phyloP scores from a whole-genome alignment of 2,329 filamentous ascomycete species.

The Teratosphaeria epicoccoides region DNA sequence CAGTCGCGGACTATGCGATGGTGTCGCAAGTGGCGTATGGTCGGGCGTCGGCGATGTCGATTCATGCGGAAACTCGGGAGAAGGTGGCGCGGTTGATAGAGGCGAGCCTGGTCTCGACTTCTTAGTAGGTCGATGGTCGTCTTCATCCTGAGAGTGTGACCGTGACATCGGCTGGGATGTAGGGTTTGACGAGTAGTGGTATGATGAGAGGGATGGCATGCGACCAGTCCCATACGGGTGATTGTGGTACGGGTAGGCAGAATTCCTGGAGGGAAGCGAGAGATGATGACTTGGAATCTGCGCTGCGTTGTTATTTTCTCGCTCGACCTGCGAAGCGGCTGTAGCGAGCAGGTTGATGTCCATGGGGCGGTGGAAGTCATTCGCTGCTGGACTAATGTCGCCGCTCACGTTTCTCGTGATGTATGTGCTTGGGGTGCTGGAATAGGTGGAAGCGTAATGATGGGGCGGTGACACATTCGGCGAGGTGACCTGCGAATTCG shows the following conservation, averaged over 20 bases:
- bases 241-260: slow-evolving; percentile 33
- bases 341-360: slow-evolving; percentile 62
- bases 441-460: slow-evolving; percentile 63
- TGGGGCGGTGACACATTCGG: slow-evolving; percentile 84
- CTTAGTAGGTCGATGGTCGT: slow-evolving; percentile 73
- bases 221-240: slow-evolving; percentile 48
- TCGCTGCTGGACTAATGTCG: slow-evolving; percentile 37
- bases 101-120: slow-evolving; percentile 87
- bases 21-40: slow-evolving; percentile 95
- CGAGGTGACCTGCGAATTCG: slow-evolving; percentile 75
- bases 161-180: slow-evolving; percentile 72
- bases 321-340: slow-evolving; percentile 56
- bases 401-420: slow-evolving; percentile 45
- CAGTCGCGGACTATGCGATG: slow-evolving; percentile 85
- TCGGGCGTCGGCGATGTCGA: slow-evolving; percentile 92
- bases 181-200: slow-evolving; percentile 43
- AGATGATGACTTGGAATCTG: slow-evolving; percentile 34
- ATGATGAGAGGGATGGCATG: slow-evolving; percentile 69
- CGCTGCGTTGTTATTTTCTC: slow-evolving; percentile 37
- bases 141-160: slow-evolving; percentile 71
- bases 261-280: slow-evolving; percentile 20
- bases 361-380: slow-evolving; percentile 37
- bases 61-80: slow-evolving; percentile 91
- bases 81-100: slow-evolving; percentile 89
- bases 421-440: slow-evolving; percentile 47